These are phyloP conservation scores for Beauveria scarabaeidicola DNA, from an alignment of 2,329 filamentous ascomycete species.

Conservation along the genomic window DNA sequence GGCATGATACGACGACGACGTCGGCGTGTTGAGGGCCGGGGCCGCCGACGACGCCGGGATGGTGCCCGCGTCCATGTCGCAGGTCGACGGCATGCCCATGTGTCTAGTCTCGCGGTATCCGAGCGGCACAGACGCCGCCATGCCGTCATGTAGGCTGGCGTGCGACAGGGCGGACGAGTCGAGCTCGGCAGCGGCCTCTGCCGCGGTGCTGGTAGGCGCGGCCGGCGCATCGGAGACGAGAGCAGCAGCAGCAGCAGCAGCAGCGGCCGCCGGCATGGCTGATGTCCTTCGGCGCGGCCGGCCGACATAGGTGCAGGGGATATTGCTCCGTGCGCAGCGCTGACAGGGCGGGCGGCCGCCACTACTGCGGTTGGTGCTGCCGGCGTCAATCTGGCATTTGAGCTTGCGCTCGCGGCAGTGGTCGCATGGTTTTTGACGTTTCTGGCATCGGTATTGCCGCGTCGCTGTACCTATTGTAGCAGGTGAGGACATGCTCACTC, in stretches of 20 bases:
- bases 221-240: not conserved
- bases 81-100: not conserved
- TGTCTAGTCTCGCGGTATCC: not conserved
- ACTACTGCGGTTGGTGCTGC: not conserved
- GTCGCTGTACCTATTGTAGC: not conserved
- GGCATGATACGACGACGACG: not conserved
- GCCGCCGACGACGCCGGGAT: not conserved
- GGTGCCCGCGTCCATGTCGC: not conserved
- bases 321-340: constrained; percentile 4
- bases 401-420: constrained; percentile 13
- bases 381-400: constrained; percentile 10
- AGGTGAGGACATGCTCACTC: not conserved
- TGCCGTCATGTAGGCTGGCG: not conserved
- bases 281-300: constrained; percentile 6
- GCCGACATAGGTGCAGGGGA: constrained; percentile 12
- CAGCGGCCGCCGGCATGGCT: not conserved
- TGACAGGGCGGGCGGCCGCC: constrained; percentile 4
- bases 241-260: not conserved
- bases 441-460: constrained; percentile 13
- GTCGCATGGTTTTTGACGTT: constrained; percentile 11
- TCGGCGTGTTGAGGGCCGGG: constrained; percentile 2
- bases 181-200: not conserved
- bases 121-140: not conserved
- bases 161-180: not conserved
- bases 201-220: not conserved